phyloP scores from a whole-genome alignment of 2,329 filamentous ascomycete species.

The Xylaria sp. region DNA sequence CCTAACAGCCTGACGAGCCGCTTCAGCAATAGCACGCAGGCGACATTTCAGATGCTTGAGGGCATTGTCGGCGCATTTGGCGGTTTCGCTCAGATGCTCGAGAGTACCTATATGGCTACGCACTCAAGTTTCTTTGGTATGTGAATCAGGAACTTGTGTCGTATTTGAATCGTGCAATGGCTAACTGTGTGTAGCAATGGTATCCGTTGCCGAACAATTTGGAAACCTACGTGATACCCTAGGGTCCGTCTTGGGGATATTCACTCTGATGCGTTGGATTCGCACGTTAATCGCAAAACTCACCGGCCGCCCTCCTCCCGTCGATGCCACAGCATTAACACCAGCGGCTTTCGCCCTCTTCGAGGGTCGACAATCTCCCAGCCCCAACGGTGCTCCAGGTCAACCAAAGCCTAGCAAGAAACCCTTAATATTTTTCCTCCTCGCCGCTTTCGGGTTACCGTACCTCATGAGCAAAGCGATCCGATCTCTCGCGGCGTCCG shows the following conservation, averaged over 20 bases:
- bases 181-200: constrained; percentile 75
- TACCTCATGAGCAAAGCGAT: constrained; percentile 99
- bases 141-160: constrained; percentile 46
- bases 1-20: constrained; percentile 94
- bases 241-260: constrained; percentile 93
- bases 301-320: constrained; percentile 89
- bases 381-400: constrained; percentile 70
- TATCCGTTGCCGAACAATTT: constrained; percentile 97
- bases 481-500: constrained; percentile 79
- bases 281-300: constrained; percentile 90
- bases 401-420: constrained; percentile 86
- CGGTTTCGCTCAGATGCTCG: constrained; percentile 98
- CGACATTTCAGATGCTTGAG: constrained; percentile 98
- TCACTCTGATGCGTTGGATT: constrained; percentile 94
- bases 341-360: constrained; percentile 92
- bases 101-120: constrained; percentile 99
- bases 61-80: constrained; percentile 96
- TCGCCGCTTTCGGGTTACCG: constrained; percentile 93
- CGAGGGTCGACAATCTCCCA: constrained; percentile 69
- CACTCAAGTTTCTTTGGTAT: constrained; percentile 98
- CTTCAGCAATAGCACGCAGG: constrained; percentile 93
- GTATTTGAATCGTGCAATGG: background rate
- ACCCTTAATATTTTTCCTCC: constrained; percentile 93
- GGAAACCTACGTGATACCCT: constrained; percentile 92
- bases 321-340: constrained; percentile 85